These are phyloP conservation scores for Colletotrichum neosansevieriae DNA, from an alignment of 2,329 filamentous ascomycete species.

Conservation along the genomic window DNA sequence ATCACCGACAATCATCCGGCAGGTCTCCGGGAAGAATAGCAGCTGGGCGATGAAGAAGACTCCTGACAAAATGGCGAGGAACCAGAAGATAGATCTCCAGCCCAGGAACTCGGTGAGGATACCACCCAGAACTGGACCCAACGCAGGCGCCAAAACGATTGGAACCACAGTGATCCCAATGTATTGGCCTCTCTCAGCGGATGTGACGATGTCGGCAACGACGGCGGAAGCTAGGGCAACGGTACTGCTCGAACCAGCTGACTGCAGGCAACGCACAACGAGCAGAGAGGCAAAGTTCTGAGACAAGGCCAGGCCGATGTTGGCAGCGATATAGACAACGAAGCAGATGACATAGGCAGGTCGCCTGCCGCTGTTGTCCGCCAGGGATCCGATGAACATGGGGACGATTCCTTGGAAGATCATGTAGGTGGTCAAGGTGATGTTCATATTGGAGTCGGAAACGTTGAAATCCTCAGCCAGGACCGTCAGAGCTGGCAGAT, in stretches of 20 bases:
- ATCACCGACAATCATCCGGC: conserved; percentile 61
- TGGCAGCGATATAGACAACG: conserved; percentile 51
- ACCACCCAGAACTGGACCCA: conserved; percentile 58
- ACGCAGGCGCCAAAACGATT: conserved; percentile 56
- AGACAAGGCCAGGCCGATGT: conserved; percentile 63
- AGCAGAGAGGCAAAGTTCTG: conserved; percentile 65
- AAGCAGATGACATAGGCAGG: conserved; percentile 54
- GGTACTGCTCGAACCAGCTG: conserved; percentile 70
- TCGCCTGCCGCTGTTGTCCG: conserved; percentile 55
- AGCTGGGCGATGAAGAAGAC: conserved; percentile 51
- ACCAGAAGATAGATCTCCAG: conserved; percentile 60
- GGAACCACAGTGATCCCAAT: conserved; percentile 57
- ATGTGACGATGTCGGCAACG: conserved; percentile 73
- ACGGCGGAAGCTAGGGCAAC: conserved; percentile 72
- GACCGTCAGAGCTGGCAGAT: conserved; percentile 64
- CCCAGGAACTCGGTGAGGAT: conserved; percentile 50
- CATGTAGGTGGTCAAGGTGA: conserved; percentile 68
- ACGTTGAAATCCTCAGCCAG: conserved; percentile 62
- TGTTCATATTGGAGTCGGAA: conserved; percentile 56
- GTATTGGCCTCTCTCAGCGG: conserved; percentile 55
- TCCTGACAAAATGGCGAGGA: conserved; percentile 48
- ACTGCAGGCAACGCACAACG: conserved; percentile 66
- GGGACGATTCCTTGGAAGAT: conserved; percentile 72
- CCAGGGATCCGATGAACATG: conserved; percentile 59
- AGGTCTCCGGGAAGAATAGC: conserved; percentile 61